These are phyloP conservation scores for Monosporascus sp. DNA, from an alignment of 2,329 filamentous ascomycete genomes.

Conservation along the genomic window DNA sequence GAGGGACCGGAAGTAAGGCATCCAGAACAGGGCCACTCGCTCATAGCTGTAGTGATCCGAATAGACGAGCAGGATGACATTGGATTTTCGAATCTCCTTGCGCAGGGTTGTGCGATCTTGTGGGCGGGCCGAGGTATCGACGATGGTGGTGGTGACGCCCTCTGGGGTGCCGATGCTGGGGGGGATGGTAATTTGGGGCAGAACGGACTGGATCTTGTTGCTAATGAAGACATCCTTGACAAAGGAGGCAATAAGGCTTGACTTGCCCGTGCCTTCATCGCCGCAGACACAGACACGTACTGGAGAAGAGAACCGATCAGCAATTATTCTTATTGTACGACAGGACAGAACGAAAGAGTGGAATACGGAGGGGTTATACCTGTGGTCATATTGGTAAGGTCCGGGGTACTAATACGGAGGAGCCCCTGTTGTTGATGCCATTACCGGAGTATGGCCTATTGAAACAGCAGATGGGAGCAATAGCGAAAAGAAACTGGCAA, in stretches of 20 bases:
- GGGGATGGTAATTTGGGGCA: slow-evolving; percentile 92
- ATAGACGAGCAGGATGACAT: slow-evolving; percentile 94
- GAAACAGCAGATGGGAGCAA: neutral
- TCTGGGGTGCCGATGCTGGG: slow-evolving; percentile 90
- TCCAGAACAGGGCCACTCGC: slow-evolving; percentile 93
- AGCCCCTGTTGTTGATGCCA: neutral
- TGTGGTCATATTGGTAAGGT: slow-evolving; percentile 8
- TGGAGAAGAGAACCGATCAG: slow-evolving; percentile 15
- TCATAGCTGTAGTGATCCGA: slow-evolving; percentile 99
- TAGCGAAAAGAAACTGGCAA: neutral
- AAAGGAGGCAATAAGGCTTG: slow-evolving; percentile 86
- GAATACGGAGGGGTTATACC: slow-evolving; percentile 3
- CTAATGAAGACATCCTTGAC: slow-evolving; percentile 97
- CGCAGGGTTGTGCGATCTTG: slow-evolving; percentile 87
- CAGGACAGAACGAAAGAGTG: neutral
- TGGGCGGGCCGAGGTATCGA: slow-evolving; percentile 92
- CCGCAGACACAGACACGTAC: slow-evolving; percentile 95
- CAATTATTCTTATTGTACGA: neutral
- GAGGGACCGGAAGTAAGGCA: slow-evolving; percentile 94
- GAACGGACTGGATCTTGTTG: slow-evolving; percentile 88
- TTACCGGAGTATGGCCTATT: neutral
- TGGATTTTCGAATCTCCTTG: slow-evolving; percentile 93
- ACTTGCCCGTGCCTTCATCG: slow-evolving; percentile 93
- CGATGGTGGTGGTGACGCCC: slow-evolving; percentile 94
- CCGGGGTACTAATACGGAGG: neutral